A percentile compares a stretch with the other conserved stretches of the same genome.
phyloP scores from a whole-genome alignment of 768 basidiomycete species.

The Chiua virens region DNA sequence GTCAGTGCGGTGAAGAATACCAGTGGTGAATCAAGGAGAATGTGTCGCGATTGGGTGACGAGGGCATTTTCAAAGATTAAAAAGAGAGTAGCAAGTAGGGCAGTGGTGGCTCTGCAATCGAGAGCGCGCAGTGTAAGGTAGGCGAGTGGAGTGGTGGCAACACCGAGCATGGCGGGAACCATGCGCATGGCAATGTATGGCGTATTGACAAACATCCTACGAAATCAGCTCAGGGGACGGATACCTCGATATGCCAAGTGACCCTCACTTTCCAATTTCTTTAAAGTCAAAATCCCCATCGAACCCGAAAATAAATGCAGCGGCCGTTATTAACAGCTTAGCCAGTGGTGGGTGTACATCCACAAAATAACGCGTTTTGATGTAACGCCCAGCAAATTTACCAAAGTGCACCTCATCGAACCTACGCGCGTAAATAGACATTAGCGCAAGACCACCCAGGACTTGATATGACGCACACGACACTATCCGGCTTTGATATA shows the following conservation, averaged over 20 bases:
- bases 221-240: constrained; percentile 2
- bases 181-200: constrained; percentile 98
- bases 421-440: constrained; percentile 40
- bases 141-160: constrained; percentile 85
- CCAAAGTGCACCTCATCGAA: constrained; percentile 99
- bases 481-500: constrained; percentile 82
- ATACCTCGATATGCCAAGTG: not conserved
- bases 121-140: constrained; percentile 94
- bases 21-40: constrained; percentile 97
- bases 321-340: constrained; percentile 91
- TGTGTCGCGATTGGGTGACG: constrained; percentile 93
- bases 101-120: constrained; percentile 88
- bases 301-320: constrained; percentile 84
- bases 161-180: constrained; percentile 87
- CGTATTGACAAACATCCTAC: constrained; percentile 77
- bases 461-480: constrained; percentile 82
- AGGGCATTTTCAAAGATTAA: constrained; percentile 97
- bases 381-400: constrained; percentile 92
- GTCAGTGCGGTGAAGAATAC: constrained; percentile 97
- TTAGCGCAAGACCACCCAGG: not conserved
- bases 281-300: constrained; percentile 96
- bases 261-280: constrained; percentile 89
- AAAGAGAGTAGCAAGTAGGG: constrained; percentile 87
- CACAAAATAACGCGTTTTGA: constrained; percentile 87
- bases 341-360: constrained; percentile 98